Conservation (phyloP, 2,329 filamentous ascomycete species). For the Dactylellina drechsleri region DNA sequence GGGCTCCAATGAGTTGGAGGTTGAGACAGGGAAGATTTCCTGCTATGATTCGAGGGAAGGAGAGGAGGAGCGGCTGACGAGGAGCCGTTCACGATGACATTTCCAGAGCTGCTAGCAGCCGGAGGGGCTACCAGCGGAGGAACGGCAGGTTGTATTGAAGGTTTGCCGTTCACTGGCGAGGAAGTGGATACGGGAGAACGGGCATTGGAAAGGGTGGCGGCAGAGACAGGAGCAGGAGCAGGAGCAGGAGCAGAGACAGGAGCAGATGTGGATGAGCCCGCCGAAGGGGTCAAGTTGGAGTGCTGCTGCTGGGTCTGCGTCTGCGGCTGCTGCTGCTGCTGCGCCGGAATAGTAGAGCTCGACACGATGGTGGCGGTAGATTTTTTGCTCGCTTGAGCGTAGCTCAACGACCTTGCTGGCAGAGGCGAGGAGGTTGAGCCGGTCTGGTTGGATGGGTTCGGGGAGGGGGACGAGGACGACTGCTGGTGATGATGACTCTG, state of each 20-base stretch:
- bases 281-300: conserved; percentile 17
- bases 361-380: conserved; percentile 45
- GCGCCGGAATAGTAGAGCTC: conserved; percentile 40
- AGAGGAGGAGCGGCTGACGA: conserved; percentile 61
- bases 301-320: conserved; percentile 32
- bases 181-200: conserved; percentile 68
- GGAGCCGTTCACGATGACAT: conserved; percentile 74
- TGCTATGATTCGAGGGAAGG: conserved; percentile 73
- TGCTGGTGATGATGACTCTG: background rate
- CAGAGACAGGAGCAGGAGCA: conserved; percentile 67
- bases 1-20: conserved; percentile 27
- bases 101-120: conserved; percentile 71
- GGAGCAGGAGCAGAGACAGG: conserved; percentile 63
- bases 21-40: conserved; percentile 81
- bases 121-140: conserved; percentile 68
- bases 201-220: conserved; percentile 65
- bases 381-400: conserved; percentile 53
- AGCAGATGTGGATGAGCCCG: conserved; percentile 62
- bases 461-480: conserved; percentile 2
- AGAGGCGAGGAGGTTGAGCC: conserved; percentile 52
- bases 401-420: conserved; percentile 52
- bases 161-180: conserved; percentile 86
- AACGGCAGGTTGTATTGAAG: conserved; percentile 75
- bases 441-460: conserved; percentile 9
- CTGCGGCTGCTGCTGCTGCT: conserved; percentile 35